phyloP scores from a whole-genome alignment of 2,329 filamentous ascomycete genomes.

The Xylariaceae sp. region DNA sequence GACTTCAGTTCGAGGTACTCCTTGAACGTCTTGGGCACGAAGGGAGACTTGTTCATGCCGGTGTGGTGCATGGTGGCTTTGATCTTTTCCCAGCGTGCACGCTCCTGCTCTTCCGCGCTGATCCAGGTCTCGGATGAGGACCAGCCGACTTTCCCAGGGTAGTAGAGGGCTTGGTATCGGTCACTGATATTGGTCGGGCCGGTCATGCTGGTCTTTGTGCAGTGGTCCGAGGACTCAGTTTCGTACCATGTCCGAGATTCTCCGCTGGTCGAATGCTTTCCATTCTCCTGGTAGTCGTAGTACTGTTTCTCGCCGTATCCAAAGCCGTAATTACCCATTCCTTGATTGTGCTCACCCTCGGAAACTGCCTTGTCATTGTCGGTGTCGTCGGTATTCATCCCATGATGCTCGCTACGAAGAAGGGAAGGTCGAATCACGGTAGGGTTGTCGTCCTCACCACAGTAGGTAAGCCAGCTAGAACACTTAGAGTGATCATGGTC shows the following conservation, averaged over 20 bases:
- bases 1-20: conserved; percentile 28
- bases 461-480: conserved; percentile 5
- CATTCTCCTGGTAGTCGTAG: too few species aligned
- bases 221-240: not conserved
- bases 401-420: not conserved
- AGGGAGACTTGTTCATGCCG: conserved; percentile 42
- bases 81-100: conserved; percentile 41
- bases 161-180: not conserved
- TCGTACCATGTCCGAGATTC: not conserved
- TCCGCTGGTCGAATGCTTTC: not conserved
- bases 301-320: too few species aligned
- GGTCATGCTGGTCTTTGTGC: not conserved
- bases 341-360: too few species aligned
- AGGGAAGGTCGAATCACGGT: not conserved
- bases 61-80: conserved; percentile 41
- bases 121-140: conserved; percentile 34
- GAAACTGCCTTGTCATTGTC: not conserved
- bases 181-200: not conserved
- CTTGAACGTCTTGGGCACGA: conserved; percentile 40
- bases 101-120: conserved; percentile 40
- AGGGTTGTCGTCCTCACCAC: not conserved
- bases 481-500: conserved; percentile 1
- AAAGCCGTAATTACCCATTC: too few species aligned
- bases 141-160: not conserved
- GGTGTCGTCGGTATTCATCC: not conserved